Conservation (phyloP, 2,329 filamentous ascomycete species). For the Calonectria hawksworthii region DNA sequence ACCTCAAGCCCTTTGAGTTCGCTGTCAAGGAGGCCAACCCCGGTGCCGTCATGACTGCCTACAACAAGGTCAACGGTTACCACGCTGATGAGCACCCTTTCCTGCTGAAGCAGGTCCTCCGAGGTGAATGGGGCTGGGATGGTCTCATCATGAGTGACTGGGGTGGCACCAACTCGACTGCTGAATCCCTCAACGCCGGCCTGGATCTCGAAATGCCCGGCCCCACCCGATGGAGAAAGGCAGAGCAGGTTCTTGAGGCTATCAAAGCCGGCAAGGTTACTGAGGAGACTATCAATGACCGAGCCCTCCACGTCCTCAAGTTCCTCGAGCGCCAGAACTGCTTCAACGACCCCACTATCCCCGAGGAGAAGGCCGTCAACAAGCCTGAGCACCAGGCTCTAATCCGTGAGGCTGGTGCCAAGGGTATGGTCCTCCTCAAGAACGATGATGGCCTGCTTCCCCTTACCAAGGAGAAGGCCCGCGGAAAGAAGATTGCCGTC, state of each 20-base stretch:
- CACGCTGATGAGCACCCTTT: constrained; percentile 39
- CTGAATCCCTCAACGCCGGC: constrained; percentile 40
- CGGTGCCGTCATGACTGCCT: constrained; percentile 48
- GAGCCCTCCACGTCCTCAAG: constrained; percentile 4
- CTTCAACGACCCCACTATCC: constrained; percentile 28
- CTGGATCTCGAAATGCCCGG: constrained; percentile 51
- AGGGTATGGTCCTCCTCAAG: constrained; percentile 74
- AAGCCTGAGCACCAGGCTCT: constrained; percentile 42
- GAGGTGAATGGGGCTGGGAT: constrained; percentile 57
- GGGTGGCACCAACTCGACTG: constrained; percentile 45
- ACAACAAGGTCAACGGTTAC: constrained; percentile 55
- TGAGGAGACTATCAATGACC: constrained; percentile 19
- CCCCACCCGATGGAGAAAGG: constrained; percentile 37
- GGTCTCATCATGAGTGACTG: constrained; percentile 36
- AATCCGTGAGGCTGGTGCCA: constrained; percentile 43
- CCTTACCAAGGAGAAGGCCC: constrained; percentile 55
- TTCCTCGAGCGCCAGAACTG: constrained; percentile 20
- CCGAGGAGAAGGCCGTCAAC: constrained; percentile 36
- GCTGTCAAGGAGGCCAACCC: constrained; percentile 51
- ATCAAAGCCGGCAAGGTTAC: constrained; percentile 21
- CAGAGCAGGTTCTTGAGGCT: constrained; percentile 5
- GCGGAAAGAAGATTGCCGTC: constrained; percentile 43
- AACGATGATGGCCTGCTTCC: constrained; percentile 70
- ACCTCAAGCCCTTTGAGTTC: constrained; percentile 54
- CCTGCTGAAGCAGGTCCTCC: constrained; percentile 46